Percentiles rank a stretch among this genome's conserved stretches.
Conservation (phyloP, 1,284 basidiomycete species). For the Anthracocystis walkeri region DNA sequence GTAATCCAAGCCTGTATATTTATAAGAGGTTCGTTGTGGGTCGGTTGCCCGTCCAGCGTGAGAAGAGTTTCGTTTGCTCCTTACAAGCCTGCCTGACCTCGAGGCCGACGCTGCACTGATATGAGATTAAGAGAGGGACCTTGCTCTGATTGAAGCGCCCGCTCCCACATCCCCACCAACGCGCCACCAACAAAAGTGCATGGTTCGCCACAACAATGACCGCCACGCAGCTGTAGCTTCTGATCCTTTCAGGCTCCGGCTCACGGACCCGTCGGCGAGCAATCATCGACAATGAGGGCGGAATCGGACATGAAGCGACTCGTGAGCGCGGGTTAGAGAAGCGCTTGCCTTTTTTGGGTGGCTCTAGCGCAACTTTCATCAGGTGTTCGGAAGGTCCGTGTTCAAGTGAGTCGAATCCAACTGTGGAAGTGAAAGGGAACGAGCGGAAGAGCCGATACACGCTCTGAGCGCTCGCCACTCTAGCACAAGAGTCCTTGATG, state of each 20-base stretch:
- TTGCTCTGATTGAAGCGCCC: background rate
- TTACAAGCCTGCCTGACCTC: background rate
- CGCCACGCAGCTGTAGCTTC: background rate
- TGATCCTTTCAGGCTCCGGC: background rate
- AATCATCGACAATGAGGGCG: no score
- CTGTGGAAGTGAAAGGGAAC: background rate
- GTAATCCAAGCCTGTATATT: no score
- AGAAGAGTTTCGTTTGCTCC: background rate
- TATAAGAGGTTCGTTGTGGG: no score
- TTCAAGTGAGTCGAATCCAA: no score
- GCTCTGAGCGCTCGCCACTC: background rate
- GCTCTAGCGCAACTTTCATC: no score
- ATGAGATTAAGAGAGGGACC: slow-evolving; percentile 16
- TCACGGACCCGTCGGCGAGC: slow-evolving; percentile 6
- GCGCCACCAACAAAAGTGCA: background rate
- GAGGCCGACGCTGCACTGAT: slow-evolving; percentile 6
- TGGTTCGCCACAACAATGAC: background rate
- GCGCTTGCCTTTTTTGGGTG: no score
- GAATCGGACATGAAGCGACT: no score
- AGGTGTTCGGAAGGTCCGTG: no score
- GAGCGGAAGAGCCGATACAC: background rate
- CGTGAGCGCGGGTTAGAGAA: no score
- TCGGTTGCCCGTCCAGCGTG: slow-evolving; percentile 5
- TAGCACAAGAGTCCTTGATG: background rate
- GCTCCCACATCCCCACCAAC: background rate